Evolutionary conservation across 1,284 basidiomycete genomes (phyloP), one percentile per base, ranked within the genome.

Genomic region (Gastroboletus turbinatus): DNA sequence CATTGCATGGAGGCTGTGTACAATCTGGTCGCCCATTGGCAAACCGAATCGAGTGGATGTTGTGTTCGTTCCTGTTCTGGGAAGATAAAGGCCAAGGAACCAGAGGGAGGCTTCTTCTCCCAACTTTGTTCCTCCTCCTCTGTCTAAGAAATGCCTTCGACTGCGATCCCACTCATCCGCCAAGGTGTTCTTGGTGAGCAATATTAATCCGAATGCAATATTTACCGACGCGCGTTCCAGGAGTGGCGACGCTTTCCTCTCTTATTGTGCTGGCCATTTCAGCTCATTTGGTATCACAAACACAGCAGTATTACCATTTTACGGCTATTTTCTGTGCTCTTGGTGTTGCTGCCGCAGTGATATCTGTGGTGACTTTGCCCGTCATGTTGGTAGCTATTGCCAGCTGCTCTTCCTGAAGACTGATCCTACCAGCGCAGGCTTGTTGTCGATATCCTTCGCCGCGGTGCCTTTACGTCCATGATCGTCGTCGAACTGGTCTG

Each of bases 331-430:
- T 73, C 39, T 65, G 72, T n/a, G 75, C 73, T 3, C 63, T 85
- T 39, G 75, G 66, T n/a, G 62, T 84, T 43, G 79, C 81, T 5
- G 73, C 72, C 3, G 68, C 73, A 11, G 53, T 66, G 30, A 62
- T 84, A 38, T 76, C 80, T 11, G 33, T 83, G 39, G 8, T 81
- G 14, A 75, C 77, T 0, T 49, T 83, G 23, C 75, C 77, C 5
- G 70, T 75, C 19, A 76, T 83, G 83, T 84, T 53, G 33, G 78
- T 65, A 13, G 17, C 39, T 14, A 8, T 44, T 19, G 44, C 51
- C 23, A 32, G 6, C 5, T 27, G 23, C 38, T 29, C 25, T 42
- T 44, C 25, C 46, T 29, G 33, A 23, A 50, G 36, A 27, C 50
- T 65, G 46, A 64, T 57, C 49, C 29, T 4, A n/a, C 16, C 39